Conservation (phyloP, 257 asterid species). For the Gardenia jasminoides region DNA sequence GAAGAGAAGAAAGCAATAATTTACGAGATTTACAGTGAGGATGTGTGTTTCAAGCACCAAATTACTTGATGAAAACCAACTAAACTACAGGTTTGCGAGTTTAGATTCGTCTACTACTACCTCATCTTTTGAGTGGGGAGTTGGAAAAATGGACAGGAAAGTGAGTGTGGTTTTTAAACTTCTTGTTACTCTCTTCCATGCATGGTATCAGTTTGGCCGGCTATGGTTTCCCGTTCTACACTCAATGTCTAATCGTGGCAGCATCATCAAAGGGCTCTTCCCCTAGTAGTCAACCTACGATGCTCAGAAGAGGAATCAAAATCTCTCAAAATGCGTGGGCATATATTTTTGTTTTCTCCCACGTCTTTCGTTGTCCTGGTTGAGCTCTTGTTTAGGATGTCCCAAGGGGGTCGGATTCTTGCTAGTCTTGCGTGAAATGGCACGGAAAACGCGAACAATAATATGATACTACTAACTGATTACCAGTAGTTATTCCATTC, state of each 20-base stretch:
- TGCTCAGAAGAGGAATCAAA: no score
- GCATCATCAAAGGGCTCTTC: background rate
- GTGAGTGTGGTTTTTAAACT: no score
- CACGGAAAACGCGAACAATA: background rate
- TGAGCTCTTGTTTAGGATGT: background rate
- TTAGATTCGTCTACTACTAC: background rate
- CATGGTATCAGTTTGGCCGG: background rate
- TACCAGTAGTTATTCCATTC: background rate
- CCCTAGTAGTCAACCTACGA: no score
- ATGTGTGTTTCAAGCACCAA: no score
- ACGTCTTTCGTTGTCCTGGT: background rate
- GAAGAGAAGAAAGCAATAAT: no score
- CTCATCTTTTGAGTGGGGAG: background rate
- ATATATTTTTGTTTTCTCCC: background rate
- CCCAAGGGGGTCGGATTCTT: background rate
- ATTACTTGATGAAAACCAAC: no score
- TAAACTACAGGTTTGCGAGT: background rate
- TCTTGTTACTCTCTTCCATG: no score
- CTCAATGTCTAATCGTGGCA: background rate
- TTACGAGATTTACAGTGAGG: no score
- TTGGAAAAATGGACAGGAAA: background rate
- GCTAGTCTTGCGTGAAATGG: background rate
- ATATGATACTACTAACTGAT: no score
- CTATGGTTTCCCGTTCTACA: no score
- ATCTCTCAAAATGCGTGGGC: no score